Percentiles rank a stretch among this genome's conserved stretches.
These are phyloP conservation scores for Salix dunnii DNA, from an alignment of 345 rosid genomes.

Conservation along the genomic window DNA sequence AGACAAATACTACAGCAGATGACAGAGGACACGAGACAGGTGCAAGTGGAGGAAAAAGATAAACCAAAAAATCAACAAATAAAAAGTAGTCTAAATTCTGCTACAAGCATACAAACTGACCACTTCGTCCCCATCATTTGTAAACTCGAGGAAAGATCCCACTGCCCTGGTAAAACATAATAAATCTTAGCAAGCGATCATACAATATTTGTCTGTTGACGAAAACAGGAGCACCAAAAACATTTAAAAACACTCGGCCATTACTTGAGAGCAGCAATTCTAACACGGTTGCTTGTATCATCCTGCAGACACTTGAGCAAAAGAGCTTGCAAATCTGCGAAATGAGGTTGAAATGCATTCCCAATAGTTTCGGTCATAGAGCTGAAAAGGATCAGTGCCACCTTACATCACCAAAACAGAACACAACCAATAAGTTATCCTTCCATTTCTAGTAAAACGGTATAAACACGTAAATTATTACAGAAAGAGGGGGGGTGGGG, in stretches of 20 bases:
- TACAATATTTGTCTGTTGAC: not conserved
- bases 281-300: constrained; percentile 87
- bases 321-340: constrained; percentile 84
- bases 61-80: not conserved
- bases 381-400: constrained; percentile 94
- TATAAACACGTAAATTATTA: not conserved
- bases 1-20: not conserved
- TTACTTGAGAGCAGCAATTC: constrained; percentile 98
- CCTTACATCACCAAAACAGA: constrained; percentile 48
- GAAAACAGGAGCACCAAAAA: constrained; percentile 10
- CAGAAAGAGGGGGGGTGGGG: not conserved
- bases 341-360: constrained; percentile 77
- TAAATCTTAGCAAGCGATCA: constrained; percentile 17
- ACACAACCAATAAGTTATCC: constrained; percentile 6
- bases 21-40: not conserved
- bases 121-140: constrained; percentile 78
- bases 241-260: constrained; percentile 3
- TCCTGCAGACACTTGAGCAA: constrained; percentile 88
- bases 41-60: not conserved
- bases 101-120: constrained; percentile 39
- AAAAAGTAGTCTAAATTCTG: not conserved
- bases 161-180: constrained; percentile 66
- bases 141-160: constrained; percentile 93
- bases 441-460: not conserved
- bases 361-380: constrained; percentile 97